These are phyloP conservation scores for Serpula lacrymans DNA, from an alignment of 768 basidiomycete species.

Conservation along the genomic window DNA sequence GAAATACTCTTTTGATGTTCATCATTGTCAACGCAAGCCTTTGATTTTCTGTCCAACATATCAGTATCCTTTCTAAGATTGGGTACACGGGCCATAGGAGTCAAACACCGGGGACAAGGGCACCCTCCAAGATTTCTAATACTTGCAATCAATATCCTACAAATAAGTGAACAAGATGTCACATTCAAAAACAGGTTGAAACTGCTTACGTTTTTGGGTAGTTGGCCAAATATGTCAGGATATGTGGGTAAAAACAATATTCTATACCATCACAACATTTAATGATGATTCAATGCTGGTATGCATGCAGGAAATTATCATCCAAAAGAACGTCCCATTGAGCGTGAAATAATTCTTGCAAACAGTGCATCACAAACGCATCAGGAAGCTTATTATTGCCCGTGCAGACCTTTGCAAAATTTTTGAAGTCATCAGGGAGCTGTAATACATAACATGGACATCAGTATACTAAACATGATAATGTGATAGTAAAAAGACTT, in stretches of 20 bases:
- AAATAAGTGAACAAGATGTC: not conserved
- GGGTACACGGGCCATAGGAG: constrained; percentile 13
- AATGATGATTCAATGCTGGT: not conserved
- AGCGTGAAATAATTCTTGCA: too few species aligned
- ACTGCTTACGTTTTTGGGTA: not conserved
- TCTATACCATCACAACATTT: too few species aligned
- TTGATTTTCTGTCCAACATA: not conserved
- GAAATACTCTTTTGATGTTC: not conserved
- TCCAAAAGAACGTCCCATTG: too few species aligned
- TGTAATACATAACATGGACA: too few species aligned
- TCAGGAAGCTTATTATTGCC: too few species aligned
- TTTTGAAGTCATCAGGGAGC: too few species aligned
- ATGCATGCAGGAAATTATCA: not conserved
- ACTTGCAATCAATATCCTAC: constrained; percentile 16
- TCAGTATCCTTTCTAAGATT: constrained; percentile 20
- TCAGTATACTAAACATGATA: too few species aligned
- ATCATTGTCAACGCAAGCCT: constrained; percentile 10
- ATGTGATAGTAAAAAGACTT: too few species aligned
- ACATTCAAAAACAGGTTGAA: not conserved
- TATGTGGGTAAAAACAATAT: constrained; percentile 7
- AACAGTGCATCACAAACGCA: too few species aligned
- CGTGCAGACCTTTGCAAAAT: too few species aligned
- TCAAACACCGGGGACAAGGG: constrained; percentile 28
- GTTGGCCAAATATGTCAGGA: constrained; percentile 5
- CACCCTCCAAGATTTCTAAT: constrained; percentile 20